These are phyloP conservation scores for Linum lewisii DNA, from an alignment of 345 rosid species.

Conservation along the genomic window DNA sequence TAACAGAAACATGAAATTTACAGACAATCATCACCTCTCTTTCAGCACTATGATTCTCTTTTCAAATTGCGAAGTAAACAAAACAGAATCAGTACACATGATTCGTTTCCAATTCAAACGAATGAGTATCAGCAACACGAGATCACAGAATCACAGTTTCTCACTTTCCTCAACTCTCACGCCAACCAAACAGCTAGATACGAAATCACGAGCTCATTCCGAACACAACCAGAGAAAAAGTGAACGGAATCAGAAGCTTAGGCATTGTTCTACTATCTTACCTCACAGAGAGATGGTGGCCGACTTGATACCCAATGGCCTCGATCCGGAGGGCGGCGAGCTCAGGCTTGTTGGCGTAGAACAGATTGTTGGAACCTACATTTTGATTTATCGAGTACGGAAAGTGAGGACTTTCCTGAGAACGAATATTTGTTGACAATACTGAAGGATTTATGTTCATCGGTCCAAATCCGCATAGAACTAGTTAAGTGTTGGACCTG, in stretches of 20 bases:
- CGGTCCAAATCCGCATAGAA: no score
- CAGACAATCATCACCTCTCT: background rate
- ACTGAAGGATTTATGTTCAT: no score
- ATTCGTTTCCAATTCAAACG: no score
- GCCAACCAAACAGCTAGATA: slow-evolving; percentile 18
- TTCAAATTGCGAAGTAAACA: no score
- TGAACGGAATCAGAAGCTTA: background rate
- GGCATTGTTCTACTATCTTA: slow-evolving; percentile 5
- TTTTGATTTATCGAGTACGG: no score
- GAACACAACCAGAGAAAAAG: background rate
- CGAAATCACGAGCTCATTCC: background rate
- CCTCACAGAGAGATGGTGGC: slow-evolving; percentile 99
- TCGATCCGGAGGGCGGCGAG: slow-evolving; percentile 99
- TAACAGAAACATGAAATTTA: slow-evolving; percentile 12
- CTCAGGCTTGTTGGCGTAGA: slow-evolving; percentile 82
- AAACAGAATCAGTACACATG: no score
- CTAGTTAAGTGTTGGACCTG: no score
- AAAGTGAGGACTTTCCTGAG: no score
- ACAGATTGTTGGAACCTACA: no score
- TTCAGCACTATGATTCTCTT: background rate
- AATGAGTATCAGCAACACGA: no score
- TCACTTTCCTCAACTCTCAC: slow-evolving; percentile 6
- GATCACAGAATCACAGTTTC: no score
- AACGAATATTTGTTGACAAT: no score
- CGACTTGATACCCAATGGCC: slow-evolving; percentile 97